These are phyloP conservation scores for Clohesyomyces aquaticus DNA, from an alignment of 495 filamentous ascomycete genomes.

Conservation along the genomic window DNA sequence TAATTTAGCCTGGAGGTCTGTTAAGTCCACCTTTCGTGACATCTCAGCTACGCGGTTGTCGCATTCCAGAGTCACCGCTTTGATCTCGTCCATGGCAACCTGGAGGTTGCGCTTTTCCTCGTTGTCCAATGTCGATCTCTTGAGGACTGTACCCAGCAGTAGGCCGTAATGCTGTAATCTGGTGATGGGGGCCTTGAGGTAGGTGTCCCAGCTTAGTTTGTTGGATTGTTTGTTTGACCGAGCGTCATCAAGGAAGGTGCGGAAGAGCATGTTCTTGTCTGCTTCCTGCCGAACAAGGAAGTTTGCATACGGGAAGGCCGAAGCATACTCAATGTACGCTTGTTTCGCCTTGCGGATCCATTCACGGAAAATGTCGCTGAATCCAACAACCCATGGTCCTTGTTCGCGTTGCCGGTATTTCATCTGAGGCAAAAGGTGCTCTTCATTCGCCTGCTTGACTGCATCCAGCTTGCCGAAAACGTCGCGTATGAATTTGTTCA, in stretches of 20 bases:
- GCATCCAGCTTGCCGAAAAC: slow-evolving; percentile 91
- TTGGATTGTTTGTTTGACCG: slow-evolving; percentile 79
- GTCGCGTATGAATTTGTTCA: slow-evolving; percentile 75
- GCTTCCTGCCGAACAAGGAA: slow-evolving; percentile 84
- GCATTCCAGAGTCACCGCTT: slow-evolving; percentile 86
- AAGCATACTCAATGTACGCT: slow-evolving; percentile 91
- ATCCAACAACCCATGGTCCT: slow-evolving; percentile 89
- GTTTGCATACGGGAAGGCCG: slow-evolving; percentile 79
- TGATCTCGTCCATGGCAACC: slow-evolving; percentile 93
- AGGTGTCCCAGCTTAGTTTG: slow-evolving; percentile 90
- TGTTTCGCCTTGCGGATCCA: slow-evolving; percentile 94
- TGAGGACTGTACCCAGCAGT: slow-evolving; percentile 78
- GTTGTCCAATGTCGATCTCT: slow-evolving; percentile 78
- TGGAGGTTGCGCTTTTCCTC: slow-evolving; percentile 89
- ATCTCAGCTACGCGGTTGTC: slow-evolving; percentile 94
- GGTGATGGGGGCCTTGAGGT: slow-evolving; percentile 90
- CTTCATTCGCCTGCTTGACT: slow-evolving; percentile 90
- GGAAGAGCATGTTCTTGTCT: slow-evolving; percentile 83
- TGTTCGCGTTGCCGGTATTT: slow-evolving; percentile 98
- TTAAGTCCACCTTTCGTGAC: slow-evolving; percentile 85
- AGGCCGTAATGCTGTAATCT: slow-evolving; percentile 89
- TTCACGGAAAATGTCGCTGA: slow-evolving; percentile 97
- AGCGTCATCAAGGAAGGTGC: slow-evolving; percentile 78
- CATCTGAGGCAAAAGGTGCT: slow-evolving; percentile 89
- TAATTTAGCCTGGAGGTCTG: slow-evolving; percentile 80